Evolutionary conservation across 2,329 filamentous ascomycete genomes (phyloP).

Genomic region (Rhinocladiella mackenziei): DNA sequence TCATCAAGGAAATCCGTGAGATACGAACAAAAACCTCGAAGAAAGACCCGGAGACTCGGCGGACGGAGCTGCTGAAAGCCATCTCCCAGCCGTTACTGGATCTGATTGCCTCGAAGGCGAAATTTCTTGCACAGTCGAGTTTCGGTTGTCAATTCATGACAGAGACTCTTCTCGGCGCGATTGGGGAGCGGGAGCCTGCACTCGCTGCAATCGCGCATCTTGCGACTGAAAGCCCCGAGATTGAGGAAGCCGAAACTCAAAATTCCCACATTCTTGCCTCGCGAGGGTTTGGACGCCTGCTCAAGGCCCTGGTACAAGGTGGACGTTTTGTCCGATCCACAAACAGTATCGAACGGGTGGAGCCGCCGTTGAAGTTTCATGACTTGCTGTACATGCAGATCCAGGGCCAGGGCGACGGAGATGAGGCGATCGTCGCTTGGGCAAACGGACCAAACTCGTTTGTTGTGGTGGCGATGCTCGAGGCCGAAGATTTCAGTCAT

Average conservation of each 20-base stretch:
- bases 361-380: slow-evolving; percentile 76
- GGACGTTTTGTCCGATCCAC: slow-evolving; percentile 75
- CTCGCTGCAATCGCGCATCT: slow-evolving; percentile 60
- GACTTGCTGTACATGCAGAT: slow-evolving; percentile 78
- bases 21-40: slow-evolving; percentile 84
- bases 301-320: slow-evolving; percentile 86
- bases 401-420: slow-evolving; percentile 31
- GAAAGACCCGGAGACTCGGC: slow-evolving; percentile 75
- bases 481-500: slow-evolving; percentile 66
- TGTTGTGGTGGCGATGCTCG: slow-evolving; percentile 74
- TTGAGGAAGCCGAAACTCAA: slow-evolving; percentile 39
- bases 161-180: slow-evolving; percentile 72
- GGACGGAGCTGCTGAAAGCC: slow-evolving; percentile 69
- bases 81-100: slow-evolving; percentile 72
- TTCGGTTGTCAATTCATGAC: slow-evolving; percentile 85
- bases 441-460: slow-evolving; percentile 82
- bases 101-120: slow-evolving; percentile 65
- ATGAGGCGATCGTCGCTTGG: slow-evolving; percentile 72
- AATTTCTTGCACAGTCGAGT: slow-evolving; percentile 65
- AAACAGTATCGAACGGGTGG: slow-evolving; percentile 63
- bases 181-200: slow-evolving; percentile 71
- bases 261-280: slow-evolving; percentile 54
- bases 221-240: slow-evolving; percentile 27
- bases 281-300: slow-evolving; percentile 70
- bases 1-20: slow-evolving; percentile 72